Base-by-base conservation (phyloP, 2,329 filamentous ascomycete species). In the Claviceps sp. region DNA sequence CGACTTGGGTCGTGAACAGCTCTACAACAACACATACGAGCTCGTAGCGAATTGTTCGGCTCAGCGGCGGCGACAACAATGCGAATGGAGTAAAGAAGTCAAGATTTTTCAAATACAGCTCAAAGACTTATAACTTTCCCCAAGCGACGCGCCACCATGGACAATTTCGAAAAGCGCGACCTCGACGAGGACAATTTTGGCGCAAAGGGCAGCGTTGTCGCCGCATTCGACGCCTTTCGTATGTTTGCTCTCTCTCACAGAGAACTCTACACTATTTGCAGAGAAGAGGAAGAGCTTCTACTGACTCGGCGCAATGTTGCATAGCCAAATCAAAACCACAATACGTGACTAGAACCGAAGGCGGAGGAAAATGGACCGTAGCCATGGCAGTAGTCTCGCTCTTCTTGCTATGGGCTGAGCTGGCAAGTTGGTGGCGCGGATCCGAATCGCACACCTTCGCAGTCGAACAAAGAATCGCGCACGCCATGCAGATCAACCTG, bases 201-300 rank as follows among this genome's bases (percentile, higher is more conserved):
- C 63, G 75, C 87, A 60, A 84, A 84, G 65, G 75, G 80, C 52
- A 75, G 70, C 67, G 78, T 84, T 53, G 81, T 95, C 62, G 84
- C 84, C 68, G 89, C 91, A 54, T 98, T 98, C 70, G 93, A 98
- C 74, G 91, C 90, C 58, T 98, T 98, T 68, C 91, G 89, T 95
- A 80, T 65, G 87, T 60, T 41, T 45, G n/a, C 30, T 44, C 50
- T 34, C 22, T n/a, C 50, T 41, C 37, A 17, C n/a, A 41, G 16
- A 43, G 14, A 16, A 41, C 3, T 11, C 13, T 38, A 11, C 5
- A 45, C 11, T 24, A n/a, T 8, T 13, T 30, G 2, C 22, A 30
- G 26, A 30, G 26, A 2, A 30, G 26, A 30, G 26, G 26, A 30
- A 30, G 38, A n/a, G 38, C 14, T 30, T 17, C 38, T 39, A 34